A percentile compares a stretch with the other conserved stretches of the same genome.
phyloP scores from a whole-genome alignment of 192 early-diverging fungal genomes.

The Umbelopsis ramanniana region DNA sequence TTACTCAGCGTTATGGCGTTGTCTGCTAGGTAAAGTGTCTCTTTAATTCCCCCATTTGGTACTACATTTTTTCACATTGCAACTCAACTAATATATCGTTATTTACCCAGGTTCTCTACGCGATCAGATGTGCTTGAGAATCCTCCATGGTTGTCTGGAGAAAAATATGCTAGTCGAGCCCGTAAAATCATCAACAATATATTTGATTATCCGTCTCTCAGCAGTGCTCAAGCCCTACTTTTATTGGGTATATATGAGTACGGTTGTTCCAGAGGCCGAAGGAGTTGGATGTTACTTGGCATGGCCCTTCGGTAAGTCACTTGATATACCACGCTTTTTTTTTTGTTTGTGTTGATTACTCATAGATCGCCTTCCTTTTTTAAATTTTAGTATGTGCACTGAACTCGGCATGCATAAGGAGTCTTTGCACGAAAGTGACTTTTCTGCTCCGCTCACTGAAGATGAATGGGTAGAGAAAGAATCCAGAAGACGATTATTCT shows the following conservation, averaged over 20 bases:
- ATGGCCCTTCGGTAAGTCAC: constrained; percentile 32
- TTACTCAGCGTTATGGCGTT: constrained; percentile 50
- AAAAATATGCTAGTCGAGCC: constrained; percentile 55
- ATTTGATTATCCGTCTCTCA: constrained; percentile 51
- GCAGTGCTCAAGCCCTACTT: constrained; percentile 54
- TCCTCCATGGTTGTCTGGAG: constrained; percentile 54
- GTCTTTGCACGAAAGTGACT: constrained; percentile 14
- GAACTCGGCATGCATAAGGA: constrained; percentile 59
- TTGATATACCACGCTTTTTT: background rate
- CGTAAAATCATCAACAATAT: constrained; percentile 41
- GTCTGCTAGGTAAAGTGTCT: constrained; percentile 45
- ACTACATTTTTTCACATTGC: background rate
- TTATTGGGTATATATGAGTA: constrained; percentile 54
- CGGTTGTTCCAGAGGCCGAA: constrained; percentile 54
- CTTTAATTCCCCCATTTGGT: background rate
- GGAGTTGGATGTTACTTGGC: constrained; percentile 63
- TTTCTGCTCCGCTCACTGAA: constrained; percentile 18
- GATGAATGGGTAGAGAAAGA: constrained; percentile 52
- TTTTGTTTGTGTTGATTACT: background rate
- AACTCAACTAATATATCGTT: background rate
- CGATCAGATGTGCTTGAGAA: constrained; percentile 48
- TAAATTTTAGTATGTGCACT: constrained; percentile 45
- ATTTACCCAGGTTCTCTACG: constrained; percentile 48
- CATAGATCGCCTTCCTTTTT: background rate
- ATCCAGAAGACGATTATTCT: constrained; percentile 54